Evolutionary conservation across 495 filamentous ascomycete species (phyloP), one percentile per base, ranked within the genome.

Genomic region (Aspergillus sparsus): DNA sequence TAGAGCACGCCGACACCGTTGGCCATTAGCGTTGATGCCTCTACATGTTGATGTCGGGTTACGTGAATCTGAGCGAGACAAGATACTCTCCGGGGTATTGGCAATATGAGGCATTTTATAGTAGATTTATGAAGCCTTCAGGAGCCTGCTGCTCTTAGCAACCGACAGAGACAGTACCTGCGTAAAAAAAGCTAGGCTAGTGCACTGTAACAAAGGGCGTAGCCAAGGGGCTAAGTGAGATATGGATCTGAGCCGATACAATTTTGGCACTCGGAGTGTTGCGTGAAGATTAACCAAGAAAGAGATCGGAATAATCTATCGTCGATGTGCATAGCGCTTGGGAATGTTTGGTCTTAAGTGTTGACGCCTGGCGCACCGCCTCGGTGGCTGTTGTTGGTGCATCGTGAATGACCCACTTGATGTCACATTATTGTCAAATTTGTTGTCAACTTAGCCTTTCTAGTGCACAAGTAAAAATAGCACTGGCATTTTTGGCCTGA

Each of bases 11-110:
- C 92, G 83, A 75, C 94, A 98, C 15, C 89, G 88, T 33, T 85
- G 81, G 8, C 94, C 94, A 61, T 78, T 83, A 7, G 80, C 71
- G 7, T 91, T 96, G 62, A 97, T 83, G 16, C 94, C 94, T 76
- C 85, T 82, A 77, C 95, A 98, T 73, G 94, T 96, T 53, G 86
- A 87, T 1, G 85, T 78, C 32, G 93, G 90, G 65, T 96, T 87
- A 65, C 88, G 89, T 31, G 89, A 92, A 76, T 97, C 93, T 58
- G 85, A 82, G 53, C 92, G 88, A 35, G 81, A 79, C 39, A 98
- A 69, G 21, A 89, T 73, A 15, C 89, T 83, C 74, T 97, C 93
- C 55, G 95, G 93, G 0, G 94, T 97, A 65, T 90, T 86, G 49
- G 87, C 80, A 63, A 89, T 86, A 72, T 88, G 85, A 53, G 90